phyloP scores from a whole-genome alignment of 768 basidiomycete species.

The Suillus brevipes region DNA sequence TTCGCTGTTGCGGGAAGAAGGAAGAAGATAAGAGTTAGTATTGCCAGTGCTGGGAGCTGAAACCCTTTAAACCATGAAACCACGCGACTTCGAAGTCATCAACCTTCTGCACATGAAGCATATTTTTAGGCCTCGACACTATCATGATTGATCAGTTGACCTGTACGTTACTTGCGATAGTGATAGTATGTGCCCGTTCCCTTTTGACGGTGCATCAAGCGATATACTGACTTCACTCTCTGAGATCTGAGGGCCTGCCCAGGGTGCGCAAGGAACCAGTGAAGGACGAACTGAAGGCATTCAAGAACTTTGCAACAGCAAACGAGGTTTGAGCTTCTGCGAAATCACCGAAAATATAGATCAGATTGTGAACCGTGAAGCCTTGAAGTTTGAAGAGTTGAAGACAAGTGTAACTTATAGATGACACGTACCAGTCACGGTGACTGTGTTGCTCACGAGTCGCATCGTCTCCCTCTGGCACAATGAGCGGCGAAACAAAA shows the following conservation, averaged over 20 bases:
- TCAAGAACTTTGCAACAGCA: background rate
- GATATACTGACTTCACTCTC: background rate
- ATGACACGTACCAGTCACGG: too few species aligned
- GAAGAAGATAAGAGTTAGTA: background rate
- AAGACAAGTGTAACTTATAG: too few species aligned
- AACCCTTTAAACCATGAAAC: background rate
- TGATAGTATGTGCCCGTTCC: background rate
- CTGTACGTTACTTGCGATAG: background rate
- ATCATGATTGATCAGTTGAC: background rate
- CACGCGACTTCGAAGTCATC: background rate
- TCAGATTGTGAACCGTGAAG: background rate
- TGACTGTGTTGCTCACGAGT: too few species aligned
- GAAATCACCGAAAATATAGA: background rate
- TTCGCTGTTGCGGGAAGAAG: background rate
- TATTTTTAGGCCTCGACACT: background rate
- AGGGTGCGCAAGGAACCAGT: background rate
- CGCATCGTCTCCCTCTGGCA: background rate
- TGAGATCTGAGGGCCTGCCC: background rate
- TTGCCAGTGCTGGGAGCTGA: background rate
- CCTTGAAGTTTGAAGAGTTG: too few species aligned
- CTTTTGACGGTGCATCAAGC: background rate
- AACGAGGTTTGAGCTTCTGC: background rate
- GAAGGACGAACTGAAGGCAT: background rate
- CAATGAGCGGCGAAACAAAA: too few species aligned
- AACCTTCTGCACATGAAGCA: background rate